phyloP scores from a whole-genome alignment of 495 filamentous ascomycete species.

The Delitschia confertaspora region DNA sequence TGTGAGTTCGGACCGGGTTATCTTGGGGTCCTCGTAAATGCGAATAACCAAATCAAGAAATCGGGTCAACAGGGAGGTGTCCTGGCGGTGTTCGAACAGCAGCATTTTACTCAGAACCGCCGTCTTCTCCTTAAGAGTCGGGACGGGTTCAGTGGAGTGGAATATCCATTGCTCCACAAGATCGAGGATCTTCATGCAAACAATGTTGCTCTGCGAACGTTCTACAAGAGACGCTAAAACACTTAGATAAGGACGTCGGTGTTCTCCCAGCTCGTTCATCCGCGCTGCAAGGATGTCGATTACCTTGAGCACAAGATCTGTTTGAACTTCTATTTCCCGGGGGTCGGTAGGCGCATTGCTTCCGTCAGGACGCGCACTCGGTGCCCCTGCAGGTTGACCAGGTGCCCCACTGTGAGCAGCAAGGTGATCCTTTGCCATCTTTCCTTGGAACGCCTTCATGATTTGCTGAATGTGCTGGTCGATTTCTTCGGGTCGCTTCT shows the following conservation, averaged over 20 bases:
- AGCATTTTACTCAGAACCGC: conserved; percentile 97
- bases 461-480: conserved; percentile 78
- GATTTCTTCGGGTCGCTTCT: conserved; percentile 71
- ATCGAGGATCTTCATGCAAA: conserved; percentile 84
- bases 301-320: conserved; percentile 80
- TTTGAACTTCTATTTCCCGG: conserved; percentile 75
- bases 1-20: conserved; percentile 88
- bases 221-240: conserved; percentile 91
- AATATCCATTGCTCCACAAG: conserved; percentile 98
- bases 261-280: conserved; percentile 89
- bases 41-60: conserved; percentile 94
- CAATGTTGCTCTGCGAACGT: conserved; percentile 70
- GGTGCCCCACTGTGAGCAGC: conserved; percentile 36
- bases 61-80: conserved; percentile 74
- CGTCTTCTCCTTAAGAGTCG: conserved; percentile 94
- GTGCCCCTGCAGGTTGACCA: conserved; percentile 15
- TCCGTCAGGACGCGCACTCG: conserved; percentile 26
- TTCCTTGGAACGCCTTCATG: conserved; percentile 89
- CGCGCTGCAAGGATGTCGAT: conserved; percentile 84
- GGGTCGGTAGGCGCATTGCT: conserved; percentile 52
- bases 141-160: conserved; percentile 82
- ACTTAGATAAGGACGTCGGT: conserved; percentile 84
- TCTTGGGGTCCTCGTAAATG: conserved; percentile 94
- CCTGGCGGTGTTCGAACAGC: conserved; percentile 74
- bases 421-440: conserved; percentile 88